These are phyloP conservation scores for Alternaria tenuissima DNA, from an alignment of 2,329 filamentous ascomycete species.

Conservation along the genomic window DNA sequence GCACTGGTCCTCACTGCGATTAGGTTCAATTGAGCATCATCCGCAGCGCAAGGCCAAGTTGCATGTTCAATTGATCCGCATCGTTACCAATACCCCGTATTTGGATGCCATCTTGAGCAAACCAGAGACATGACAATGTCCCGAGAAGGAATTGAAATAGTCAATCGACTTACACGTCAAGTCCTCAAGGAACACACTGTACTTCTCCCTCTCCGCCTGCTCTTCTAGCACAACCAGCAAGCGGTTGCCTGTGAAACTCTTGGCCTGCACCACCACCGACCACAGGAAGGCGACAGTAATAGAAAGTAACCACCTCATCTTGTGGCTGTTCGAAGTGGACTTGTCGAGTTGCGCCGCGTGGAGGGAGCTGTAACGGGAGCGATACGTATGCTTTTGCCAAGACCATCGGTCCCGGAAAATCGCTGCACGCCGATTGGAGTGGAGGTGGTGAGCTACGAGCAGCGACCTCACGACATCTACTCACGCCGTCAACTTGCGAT, in stretches of 20 bases:
- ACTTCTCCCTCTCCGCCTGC: constrained; percentile 78
- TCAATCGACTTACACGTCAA: constrained; percentile 66
- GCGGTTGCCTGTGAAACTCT: constrained; percentile 80
- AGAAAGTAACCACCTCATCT: constrained; percentile 79
- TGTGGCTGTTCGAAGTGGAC: constrained; percentile 52
- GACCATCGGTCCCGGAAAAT: constrained; percentile 39
- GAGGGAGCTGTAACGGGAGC: constrained; percentile 34
- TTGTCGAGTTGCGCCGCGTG: constrained; percentile 20
- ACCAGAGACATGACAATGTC: not conserved
- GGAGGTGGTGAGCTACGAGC: constrained; percentile 12
- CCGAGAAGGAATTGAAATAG: not conserved
- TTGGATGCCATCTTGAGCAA: not conserved
- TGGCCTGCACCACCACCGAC: constrained; percentile 72
- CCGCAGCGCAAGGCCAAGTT: constrained; percentile 11
- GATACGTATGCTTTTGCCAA: constrained; percentile 51
- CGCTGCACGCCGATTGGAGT: constrained; percentile 30
- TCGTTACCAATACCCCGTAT: not conserved
- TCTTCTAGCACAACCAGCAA: constrained; percentile 89
- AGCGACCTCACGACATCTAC: constrained; percentile 15
- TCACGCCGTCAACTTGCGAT: constrained; percentile 13
- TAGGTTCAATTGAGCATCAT: constrained; percentile 5
- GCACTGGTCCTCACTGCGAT: not conserved
- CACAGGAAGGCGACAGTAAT: constrained; percentile 71
- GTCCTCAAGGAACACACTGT: constrained; percentile 81
- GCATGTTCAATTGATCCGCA: constrained; percentile 18